Conservation (phyloP, 2,329 filamentous ascomycete species). For the Blastomyces silverae region DNA sequence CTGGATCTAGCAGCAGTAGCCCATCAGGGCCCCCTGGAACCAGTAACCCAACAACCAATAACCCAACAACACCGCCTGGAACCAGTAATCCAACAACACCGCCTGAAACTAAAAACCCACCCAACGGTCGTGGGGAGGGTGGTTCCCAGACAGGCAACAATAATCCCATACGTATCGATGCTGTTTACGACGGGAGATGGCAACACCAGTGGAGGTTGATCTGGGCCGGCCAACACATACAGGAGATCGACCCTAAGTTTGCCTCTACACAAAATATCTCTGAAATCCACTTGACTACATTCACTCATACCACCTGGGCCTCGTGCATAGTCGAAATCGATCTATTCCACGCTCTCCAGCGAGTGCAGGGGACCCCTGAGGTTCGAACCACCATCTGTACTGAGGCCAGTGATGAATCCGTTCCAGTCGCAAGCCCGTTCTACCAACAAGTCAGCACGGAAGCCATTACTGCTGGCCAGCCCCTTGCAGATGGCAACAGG, state of each 20-base stretch:
- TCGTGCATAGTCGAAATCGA: conserved; percentile 6
- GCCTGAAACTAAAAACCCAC: neutral
- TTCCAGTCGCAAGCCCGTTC: neutral
- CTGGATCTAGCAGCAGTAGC: neutral
- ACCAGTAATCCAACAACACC: neutral
- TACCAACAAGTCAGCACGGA: conserved; percentile 1
- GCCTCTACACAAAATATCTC: conserved; percentile 5
- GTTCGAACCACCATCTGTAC: neutral
- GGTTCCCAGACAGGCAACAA: neutral
- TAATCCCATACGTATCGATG: neutral
- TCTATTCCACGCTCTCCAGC: neutral
- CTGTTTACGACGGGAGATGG: conserved; percentile 6
- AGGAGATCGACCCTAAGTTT: conserved; percentile 8
- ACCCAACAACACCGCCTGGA: neutral
- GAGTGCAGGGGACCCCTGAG: neutral
- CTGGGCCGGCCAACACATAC: conserved; percentile 8
- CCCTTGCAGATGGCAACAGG: neutral
- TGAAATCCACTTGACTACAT: conserved; percentile 2
- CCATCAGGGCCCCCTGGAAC: neutral
- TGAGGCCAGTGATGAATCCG: neutral
- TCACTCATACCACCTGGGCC: conserved; percentile 8
- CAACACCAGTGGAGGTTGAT: conserved; percentile 9
- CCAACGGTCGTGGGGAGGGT: neutral
- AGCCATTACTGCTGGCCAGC: neutral
- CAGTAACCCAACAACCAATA: neutral